These are phyloP conservation scores for Zygosaccharomyces sapae DNA, from an alignment of 1,139 yeast genomes.

Conservation along the genomic window DNA sequence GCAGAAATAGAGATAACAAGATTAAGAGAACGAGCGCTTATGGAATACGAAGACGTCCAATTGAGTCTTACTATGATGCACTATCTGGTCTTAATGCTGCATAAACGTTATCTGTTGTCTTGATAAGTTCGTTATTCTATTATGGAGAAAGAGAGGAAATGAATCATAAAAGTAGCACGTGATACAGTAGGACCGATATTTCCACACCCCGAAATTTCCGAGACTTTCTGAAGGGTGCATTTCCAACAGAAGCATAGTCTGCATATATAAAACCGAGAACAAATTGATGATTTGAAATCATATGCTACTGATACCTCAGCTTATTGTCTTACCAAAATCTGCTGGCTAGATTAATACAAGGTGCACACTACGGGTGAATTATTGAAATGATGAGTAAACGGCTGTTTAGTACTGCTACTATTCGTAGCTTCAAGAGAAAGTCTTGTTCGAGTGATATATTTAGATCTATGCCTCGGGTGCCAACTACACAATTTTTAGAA, in stretches of 20 bases:
- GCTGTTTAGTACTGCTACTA: slow-evolving; percentile 11
- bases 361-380: no score
- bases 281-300: neutral
- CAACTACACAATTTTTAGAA: slow-evolving; percentile 32
- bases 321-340: no score
- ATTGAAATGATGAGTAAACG: slow-evolving; percentile 9
- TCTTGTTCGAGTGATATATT: slow-evolving; percentile 16
- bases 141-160: no score
- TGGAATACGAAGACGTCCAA: no score
- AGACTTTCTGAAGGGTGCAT: slow-evolving; percentile 4
- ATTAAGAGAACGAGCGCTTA: no score
- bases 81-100: no score
- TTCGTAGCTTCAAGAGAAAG: slow-evolving; percentile 6
- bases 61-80: no score
- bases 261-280: slow-evolving; percentile 5
- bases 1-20: no score
- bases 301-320: no score
- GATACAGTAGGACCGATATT: slow-evolving; percentile 2
- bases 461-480: slow-evolving; percentile 32
- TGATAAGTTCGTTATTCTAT: no score
- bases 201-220: slow-evolving; percentile 7
- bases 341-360: no score
- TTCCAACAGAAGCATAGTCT: neutral
- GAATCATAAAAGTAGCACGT: neutral
- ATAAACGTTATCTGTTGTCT: no score